Conservation (phyloP, 169 alveolate species). For the Eimeria tenella region DNA sequence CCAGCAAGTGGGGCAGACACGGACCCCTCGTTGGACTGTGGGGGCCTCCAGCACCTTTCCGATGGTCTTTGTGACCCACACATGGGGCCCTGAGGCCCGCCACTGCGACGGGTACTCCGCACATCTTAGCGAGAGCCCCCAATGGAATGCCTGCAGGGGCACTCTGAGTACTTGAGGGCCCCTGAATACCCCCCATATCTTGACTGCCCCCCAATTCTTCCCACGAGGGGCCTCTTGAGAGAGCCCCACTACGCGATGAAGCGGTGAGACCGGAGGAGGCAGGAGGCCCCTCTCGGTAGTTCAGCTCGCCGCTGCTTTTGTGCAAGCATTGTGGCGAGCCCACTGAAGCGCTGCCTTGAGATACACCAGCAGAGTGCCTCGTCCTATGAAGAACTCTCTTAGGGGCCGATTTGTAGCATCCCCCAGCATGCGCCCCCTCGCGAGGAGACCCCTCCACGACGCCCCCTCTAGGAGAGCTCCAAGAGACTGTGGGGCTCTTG, state of each 20-base stretch:
- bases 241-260: not conserved
- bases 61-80: too few relatives aligned
- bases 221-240: not conserved
- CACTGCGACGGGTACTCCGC: not conserved
- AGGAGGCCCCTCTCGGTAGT: not conserved
- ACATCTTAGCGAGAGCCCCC: not conserved
- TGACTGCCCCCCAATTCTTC: not conserved
- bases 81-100: slow-evolving; percentile 15
- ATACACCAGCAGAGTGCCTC: not conserved
- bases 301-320: not conserved
- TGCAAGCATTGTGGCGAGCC: not conserved
- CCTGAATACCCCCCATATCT: not conserved
- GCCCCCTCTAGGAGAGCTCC: not conserved
- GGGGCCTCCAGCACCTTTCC: not conserved
- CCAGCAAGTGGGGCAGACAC: not conserved
- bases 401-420: too few relatives aligned
- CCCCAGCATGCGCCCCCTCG: too few relatives aligned
- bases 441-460: not conserved
- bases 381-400: not conserved
- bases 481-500: not conserved
- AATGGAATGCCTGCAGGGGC: not conserved
- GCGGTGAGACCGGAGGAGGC: not conserved
- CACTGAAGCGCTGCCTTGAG: not conserved
- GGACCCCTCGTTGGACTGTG: not conserved
- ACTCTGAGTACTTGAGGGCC: not conserved